phyloP scores from a whole-genome alignment of 208 protist species.

The Trypanosoma melophagium region DNA sequence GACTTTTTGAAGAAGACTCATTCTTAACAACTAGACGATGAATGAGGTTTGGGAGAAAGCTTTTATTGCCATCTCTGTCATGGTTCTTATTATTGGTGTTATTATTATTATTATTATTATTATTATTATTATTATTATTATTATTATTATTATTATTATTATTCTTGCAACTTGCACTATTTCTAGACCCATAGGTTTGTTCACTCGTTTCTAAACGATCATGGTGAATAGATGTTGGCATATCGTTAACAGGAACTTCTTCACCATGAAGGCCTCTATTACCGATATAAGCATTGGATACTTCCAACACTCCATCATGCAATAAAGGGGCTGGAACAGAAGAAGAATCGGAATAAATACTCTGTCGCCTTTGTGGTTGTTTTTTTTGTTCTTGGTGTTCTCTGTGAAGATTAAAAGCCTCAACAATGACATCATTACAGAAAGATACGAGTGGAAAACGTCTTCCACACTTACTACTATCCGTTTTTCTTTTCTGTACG shows the following conservation, averaged over 20 bases:
- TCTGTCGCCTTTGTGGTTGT: not conserved
- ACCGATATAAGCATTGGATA: no score
- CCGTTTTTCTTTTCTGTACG: not conserved
- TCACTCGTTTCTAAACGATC: no score
- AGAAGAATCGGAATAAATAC: no score
- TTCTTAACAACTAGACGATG: slow-evolving; percentile 1
- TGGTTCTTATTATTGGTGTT: not conserved
- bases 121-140: not conserved
- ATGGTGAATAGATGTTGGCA: no score
- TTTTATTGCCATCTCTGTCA: not conserved
- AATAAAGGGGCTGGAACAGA: no score
- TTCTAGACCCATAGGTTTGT: no score
- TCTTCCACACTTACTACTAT: not conserved
- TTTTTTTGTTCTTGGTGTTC: not conserved
- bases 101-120: no score
- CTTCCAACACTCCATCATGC: no score
- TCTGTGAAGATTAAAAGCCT: slow-evolving; percentile 18
- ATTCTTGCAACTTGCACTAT: no score
- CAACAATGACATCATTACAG: slow-evolving; percentile 20
- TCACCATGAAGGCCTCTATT: no score
- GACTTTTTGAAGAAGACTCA: not conserved
- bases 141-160: no score
- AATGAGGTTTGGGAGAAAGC: slow-evolving; percentile 18
- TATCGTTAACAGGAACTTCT: no score
- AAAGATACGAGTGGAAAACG: slow-evolving; percentile 7